A percentile compares a stretch with the other conserved stretches of the same genome.
Conservation (phyloP, 192 early-diverging fungal genomes). For the Coemansia asiatica region DNA sequence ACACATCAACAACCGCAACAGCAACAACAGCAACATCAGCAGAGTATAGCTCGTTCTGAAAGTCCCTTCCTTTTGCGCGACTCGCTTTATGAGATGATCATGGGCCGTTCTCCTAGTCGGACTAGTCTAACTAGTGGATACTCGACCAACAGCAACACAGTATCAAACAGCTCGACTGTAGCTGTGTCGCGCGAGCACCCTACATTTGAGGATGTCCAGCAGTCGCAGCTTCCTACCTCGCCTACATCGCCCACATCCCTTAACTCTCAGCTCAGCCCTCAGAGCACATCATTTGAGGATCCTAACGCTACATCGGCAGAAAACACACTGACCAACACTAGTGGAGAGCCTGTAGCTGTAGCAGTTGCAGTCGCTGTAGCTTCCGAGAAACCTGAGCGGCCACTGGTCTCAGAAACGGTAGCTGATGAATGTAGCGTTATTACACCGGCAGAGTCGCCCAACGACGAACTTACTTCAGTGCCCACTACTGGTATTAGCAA, state of each 20-base stretch:
- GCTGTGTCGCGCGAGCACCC: constrained; percentile 30
- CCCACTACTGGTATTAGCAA: constrained; percentile 6
- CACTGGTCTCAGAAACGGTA: neutral
- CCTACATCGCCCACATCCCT: constrained; percentile 28
- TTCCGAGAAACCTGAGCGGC: neutral
- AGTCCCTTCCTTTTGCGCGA: constrained; percentile 51
- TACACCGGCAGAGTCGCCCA: constrained; percentile 1
- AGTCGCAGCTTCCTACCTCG: constrained; percentile 26
- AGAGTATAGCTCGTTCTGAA: constrained; percentile 7
- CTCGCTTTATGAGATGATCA: constrained; percentile 55
- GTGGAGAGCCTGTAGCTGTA: neutral
- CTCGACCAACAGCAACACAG: constrained; percentile 36
- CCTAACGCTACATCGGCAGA: constrained; percentile 27
- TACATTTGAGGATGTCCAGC: neutral
- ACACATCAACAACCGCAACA: too few relatives aligned
- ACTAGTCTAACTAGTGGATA: constrained; percentile 29
- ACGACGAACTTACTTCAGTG: neutral
- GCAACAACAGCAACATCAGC: neutral
- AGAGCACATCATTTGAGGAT: constrained; percentile 50
- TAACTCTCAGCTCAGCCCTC: constrained; percentile 32
- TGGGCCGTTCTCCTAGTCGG: constrained; percentile 43
- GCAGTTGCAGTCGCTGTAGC: neutral
- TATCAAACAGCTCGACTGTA: constrained; percentile 45
- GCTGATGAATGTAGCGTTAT: neutral
- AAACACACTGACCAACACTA: neutral